Percentiles rank a stretch among this genome's conserved stretches.
phyloP scores from a whole-genome alignment of 306 rosid species.

The Leucaena leucocephala region DNA sequence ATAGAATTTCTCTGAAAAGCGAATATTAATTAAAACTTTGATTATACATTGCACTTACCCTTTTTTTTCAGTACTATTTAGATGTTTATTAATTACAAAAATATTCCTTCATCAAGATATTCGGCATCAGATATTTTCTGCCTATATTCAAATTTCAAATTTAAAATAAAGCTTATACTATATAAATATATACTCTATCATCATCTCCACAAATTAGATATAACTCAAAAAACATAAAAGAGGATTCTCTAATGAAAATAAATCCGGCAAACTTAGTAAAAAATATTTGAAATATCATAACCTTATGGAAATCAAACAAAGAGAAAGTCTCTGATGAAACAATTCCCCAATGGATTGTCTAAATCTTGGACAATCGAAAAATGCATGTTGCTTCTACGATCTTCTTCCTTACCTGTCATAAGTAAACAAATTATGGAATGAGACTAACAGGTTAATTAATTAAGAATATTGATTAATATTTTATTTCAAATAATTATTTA shows the following conservation, averaged over 20 bases:
- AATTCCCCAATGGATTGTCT: neutral
- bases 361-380: neutral
- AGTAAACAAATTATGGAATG: neutral
- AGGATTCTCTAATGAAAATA: neutral
- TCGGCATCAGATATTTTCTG: neutral
- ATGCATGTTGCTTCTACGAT: neutral
- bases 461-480: neutral
- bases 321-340: neutral
- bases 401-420: conserved; percentile 21
- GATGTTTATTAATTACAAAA: neutral
- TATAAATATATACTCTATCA: neutral
- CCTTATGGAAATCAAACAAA: neutral
- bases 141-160: neutral
- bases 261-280: neutral
- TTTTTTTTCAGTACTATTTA: neutral
- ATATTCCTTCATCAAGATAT: neutral
- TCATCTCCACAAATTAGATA: neutral
- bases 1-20: neutral
- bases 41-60: neutral
- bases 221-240: too few relatives aligned
- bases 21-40: neutral
- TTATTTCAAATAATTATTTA: neutral
- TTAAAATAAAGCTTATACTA: neutral
- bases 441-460: conserved; percentile 9
- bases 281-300: neutral